Conservation (phyloP, 805 yeast genomes). For the Candida nemodendra region DNA sequence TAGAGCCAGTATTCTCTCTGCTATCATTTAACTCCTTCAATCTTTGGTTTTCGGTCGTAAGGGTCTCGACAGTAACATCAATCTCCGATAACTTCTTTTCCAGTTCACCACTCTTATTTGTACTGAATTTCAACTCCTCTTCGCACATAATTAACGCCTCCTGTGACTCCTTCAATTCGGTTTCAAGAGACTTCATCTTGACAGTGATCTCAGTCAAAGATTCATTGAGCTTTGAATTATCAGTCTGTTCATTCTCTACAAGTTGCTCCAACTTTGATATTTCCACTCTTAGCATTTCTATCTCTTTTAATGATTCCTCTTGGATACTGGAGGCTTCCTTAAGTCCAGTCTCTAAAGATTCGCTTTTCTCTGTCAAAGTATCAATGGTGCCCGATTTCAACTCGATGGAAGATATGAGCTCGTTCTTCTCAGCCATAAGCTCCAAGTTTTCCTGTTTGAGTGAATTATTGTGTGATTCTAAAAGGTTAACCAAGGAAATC, state of each 20-base stretch:
- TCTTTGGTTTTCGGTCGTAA: constrained; percentile 7
- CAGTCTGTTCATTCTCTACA: constrained; percentile 10
- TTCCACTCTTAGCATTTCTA: constrained; percentile 19
- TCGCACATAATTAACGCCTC: constrained; percentile 13
- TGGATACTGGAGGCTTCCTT: constrained; percentile 1
- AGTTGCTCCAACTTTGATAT: constrained; percentile 10
- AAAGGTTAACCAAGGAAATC: constrained; percentile 8
- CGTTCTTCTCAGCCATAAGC: constrained; percentile 22
- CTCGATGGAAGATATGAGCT: constrained; percentile 16
- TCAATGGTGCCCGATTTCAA: constrained; percentile 25
- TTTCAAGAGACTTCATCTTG: constrained; percentile 14
- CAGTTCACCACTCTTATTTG: constrained; percentile 9
- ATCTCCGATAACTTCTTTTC: constrained; percentile 11
- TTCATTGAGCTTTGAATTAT: constrained; percentile 11
- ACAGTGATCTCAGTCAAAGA: constrained; percentile 6
- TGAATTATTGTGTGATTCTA: constrained; percentile 19
- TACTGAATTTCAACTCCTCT: constrained; percentile 11
- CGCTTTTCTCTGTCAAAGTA: constrained; percentile 11
- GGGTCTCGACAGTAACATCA: constrained; percentile 7
- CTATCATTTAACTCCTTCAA: constrained; percentile 9
- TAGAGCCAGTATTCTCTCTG: constrained; percentile 4
- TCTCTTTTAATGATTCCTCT: constrained; percentile 8
- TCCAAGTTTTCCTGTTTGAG: constrained; percentile 24
- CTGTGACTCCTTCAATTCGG: constrained; percentile 9
- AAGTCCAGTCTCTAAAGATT: constrained; percentile 6